Conservation (phyloP, 768 basidiomycete genomes). For the Lanmaoa pseudosensibilis region DNA sequence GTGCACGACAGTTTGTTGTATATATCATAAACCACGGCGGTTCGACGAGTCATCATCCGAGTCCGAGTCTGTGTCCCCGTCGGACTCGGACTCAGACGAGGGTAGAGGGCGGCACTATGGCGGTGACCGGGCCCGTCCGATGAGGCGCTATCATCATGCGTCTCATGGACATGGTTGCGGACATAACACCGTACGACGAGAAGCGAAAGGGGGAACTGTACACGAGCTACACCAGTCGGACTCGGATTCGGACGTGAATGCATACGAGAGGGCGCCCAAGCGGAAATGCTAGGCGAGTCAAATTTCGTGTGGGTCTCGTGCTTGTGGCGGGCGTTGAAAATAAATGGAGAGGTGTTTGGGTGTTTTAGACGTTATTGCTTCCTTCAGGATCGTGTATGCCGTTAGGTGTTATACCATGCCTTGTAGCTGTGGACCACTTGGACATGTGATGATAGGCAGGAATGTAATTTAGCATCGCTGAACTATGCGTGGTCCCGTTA, state of each 20-base stretch:
- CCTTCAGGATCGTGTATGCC: background rate
- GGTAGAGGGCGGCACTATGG: background rate
- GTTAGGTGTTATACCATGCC: background rate
- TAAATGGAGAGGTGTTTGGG: background rate
- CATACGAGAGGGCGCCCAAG: conserved; percentile 47
- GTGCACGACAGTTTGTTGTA: conserved; percentile 78
- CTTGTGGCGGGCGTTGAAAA: background rate
- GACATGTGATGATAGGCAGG: background rate
- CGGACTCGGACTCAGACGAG: conserved; percentile 31
- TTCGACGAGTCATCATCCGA: conserved; percentile 84
- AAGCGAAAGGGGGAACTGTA: conserved; percentile 9
- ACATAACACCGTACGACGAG: conserved; percentile 3
- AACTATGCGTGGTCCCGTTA: background rate
- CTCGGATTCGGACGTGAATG: conserved; percentile 40
- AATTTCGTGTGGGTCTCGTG: background rate
- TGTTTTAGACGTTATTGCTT: background rate
- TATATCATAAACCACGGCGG: conserved; percentile 78
- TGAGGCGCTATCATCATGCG: conserved; percentile 4
- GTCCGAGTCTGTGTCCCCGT: conserved; percentile 47
- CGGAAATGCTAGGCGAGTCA: conserved; percentile 14
- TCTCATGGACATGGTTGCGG: conserved; percentile 1
- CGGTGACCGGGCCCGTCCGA: conserved; percentile 14
- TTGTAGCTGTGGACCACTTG: background rate
- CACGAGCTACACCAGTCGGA: conserved; percentile 19
- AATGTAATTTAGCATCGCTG: background rate